Base-by-base conservation (phyloP, 1,284 basidiomycete species). In the Cronartium quercuum region DNA sequence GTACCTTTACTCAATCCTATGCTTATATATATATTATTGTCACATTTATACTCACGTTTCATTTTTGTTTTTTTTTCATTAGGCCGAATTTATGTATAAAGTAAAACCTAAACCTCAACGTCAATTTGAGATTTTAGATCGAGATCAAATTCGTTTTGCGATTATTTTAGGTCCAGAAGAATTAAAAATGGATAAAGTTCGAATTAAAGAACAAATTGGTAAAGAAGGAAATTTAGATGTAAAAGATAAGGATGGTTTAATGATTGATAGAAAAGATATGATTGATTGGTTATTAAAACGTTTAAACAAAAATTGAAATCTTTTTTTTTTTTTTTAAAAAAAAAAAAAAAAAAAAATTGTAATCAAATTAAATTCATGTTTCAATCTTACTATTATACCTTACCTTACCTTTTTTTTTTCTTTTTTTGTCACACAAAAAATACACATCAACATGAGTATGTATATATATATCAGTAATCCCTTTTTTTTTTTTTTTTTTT, bases 81-180 rank as follows among this genome's bases (percentile, higher is more conserved):
- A 94, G 91, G 88, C 91, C 76, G 95, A 98, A 82, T 98, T 92
- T 85, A 84, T 94, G 81, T 91, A 93, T 79, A 98, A 98, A 83
- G 87, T 85, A 77, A 95, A 94, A 81, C 93, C 94, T 0, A 98
- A 98, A 82, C 82, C 84, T 38, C 84, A 93, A 44, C 84, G 85
- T 1, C 95, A 98, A 82, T 98, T 96, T 81, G 89, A 90, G 21
- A 88, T 90, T 2, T 91, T 92, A n/a, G 95, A 96, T 83, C 88
- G 85, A 81, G 94, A 98, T 79, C 89, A 91, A 78, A 91, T 92
- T 44, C 93, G 92, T 2, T 95, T 91, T 82, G 94, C 91, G 1
- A 87, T 97, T 76, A 91, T 98, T 77, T 84, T 98, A 34, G 95
- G 93, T 6, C 88, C 87, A 0, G 89, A 90, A 76, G 95, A 98